These are phyloP conservation scores for Cercospora nicotianae DNA, from an alignment of 2,329 filamentous ascomycete species.

Conservation along the genomic window DNA sequence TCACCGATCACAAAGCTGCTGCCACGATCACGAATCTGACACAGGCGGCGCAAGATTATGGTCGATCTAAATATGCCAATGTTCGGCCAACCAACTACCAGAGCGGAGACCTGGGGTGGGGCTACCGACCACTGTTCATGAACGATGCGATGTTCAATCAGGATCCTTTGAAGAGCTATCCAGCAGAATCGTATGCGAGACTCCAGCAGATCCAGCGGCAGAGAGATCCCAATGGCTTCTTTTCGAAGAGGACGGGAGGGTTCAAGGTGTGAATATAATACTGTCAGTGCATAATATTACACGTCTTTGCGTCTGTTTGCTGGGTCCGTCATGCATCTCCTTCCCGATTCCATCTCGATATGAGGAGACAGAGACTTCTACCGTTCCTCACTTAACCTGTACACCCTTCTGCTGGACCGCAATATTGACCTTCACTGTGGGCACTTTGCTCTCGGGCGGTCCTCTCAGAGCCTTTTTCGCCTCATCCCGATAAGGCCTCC, in stretches of 20 bases:
- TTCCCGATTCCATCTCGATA: no score
- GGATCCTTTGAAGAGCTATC: slow-evolving; percentile 27
- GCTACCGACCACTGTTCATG: slow-evolving; percentile 29
- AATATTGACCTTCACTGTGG: slow-evolving; percentile 34
- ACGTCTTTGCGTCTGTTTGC: no score
- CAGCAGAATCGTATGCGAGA: slow-evolving; percentile 21
- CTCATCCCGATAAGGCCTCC: slow-evolving; percentile 27
- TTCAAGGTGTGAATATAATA: slow-evolving; percentile 22
- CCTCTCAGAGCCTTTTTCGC: slow-evolving; percentile 24
- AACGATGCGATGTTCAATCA: slow-evolving; percentile 34
- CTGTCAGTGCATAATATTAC: no score
- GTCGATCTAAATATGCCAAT: slow-evolving; percentile 22
- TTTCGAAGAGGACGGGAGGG: slow-evolving; percentile 25
- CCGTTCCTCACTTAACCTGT: not conserved
- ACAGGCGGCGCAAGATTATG: slow-evolving; percentile 25
- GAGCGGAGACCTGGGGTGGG: slow-evolving; percentile 21
- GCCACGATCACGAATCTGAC: slow-evolving; percentile 24
- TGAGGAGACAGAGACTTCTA: no score
- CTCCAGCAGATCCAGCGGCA: slow-evolving; percentile 25
- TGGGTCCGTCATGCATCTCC: no score
- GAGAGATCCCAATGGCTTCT: slow-evolving; percentile 29
- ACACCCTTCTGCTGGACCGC: slow-evolving; percentile 28
- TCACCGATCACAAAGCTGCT: slow-evolving; percentile 22
- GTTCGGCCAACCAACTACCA: slow-evolving; percentile 27
- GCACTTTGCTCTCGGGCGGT: slow-evolving; percentile 26